Conservation (phyloP, 2,329 filamentous ascomycete genomes). For the Colletotrichum simmondsii region DNA sequence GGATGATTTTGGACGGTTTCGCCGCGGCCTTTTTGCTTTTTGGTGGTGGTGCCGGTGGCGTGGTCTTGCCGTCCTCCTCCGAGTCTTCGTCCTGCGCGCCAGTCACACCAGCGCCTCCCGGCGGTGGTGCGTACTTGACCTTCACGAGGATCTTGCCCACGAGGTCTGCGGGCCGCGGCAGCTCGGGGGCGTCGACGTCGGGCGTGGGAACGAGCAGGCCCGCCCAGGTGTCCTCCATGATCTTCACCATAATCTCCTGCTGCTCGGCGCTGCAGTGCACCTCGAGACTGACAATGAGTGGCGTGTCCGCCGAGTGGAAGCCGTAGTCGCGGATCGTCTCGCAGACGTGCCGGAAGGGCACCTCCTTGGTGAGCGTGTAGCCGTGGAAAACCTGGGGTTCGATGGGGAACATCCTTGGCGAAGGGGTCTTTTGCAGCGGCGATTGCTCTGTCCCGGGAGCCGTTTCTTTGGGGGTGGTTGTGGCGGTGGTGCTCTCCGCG, state of each 20-base stretch:
- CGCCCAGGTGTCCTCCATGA: slow-evolving; percentile 89
- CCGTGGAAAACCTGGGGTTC: slow-evolving; percentile 88
- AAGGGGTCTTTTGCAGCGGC: slow-evolving; percentile 26
- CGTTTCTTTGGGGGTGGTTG: background rate
- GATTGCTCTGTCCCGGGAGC: background rate
- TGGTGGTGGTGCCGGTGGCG: background rate
- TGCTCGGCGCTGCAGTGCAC: slow-evolving; percentile 86
- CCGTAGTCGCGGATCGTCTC: slow-evolving; percentile 81
- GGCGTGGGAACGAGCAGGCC: slow-evolving; percentile 72
- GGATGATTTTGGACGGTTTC: slow-evolving; percentile 75
- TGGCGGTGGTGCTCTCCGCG: background rate
- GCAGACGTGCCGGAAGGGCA: slow-evolving; percentile 89
- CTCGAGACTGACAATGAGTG: slow-evolving; percentile 94
- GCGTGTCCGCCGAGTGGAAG: slow-evolving; percentile 80
- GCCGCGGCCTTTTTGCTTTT: slow-evolving; percentile 38
- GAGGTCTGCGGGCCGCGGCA: slow-evolving; percentile 78
- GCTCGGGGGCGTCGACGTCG: slow-evolving; percentile 55
- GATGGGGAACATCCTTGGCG: slow-evolving; percentile 45
- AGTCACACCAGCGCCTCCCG: slow-evolving; percentile 39
- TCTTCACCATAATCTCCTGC: slow-evolving; percentile 90
- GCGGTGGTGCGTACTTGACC: slow-evolving; percentile 74
- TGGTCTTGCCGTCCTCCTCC: slow-evolving; percentile 46
- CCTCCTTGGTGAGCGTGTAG: slow-evolving; percentile 89
- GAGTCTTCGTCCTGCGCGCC: slow-evolving; percentile 47
- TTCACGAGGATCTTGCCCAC: slow-evolving; percentile 85